Evolutionary conservation across 768 basidiomycete genomes (phyloP).

Genomic region (Phanerochaete carnosa): DNA sequence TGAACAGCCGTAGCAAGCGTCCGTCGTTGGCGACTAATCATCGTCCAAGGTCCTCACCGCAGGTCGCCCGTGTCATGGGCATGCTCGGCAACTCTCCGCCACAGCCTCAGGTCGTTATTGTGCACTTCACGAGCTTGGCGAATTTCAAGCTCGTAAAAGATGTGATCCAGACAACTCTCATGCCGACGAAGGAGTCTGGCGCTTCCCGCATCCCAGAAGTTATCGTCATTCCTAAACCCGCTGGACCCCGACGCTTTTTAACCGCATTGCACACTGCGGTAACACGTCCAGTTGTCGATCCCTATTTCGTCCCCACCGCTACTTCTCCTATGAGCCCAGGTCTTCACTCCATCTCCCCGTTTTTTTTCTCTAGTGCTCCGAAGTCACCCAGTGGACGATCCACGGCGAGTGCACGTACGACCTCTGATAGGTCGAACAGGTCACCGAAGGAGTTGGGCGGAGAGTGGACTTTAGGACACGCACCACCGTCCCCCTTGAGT

Average conservation of each 20-base stretch:
- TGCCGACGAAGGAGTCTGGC: conserved; percentile 38
- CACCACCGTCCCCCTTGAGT: conserved; percentile 70
- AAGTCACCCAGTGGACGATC: conserved; percentile 47
- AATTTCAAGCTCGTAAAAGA: conserved; percentile 91
- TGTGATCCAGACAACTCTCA: conserved; percentile 66
- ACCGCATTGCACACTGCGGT: conserved; percentile 91
- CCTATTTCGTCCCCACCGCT: conserved; percentile 91
- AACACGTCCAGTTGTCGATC: conserved; percentile 83
- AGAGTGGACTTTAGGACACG: conserved; percentile 32
- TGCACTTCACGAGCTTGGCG: conserved; percentile 89
- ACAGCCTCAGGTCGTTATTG: conserved; percentile 46
- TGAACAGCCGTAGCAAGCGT: conserved; percentile 48
- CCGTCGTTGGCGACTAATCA: conserved; percentile 67
- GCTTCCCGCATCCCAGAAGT: conserved; percentile 71
- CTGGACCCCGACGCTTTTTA: conserved; percentile 89
- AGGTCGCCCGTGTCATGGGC: conserved; percentile 59
- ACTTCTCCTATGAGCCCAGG: conserved; percentile 86
- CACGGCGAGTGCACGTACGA: conserved; percentile 44
- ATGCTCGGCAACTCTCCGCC: conserved; percentile 17
- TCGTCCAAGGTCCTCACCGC: conserved; percentile 77
- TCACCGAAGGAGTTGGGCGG: conserved; percentile 44
- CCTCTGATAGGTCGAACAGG: conserved; percentile 59
- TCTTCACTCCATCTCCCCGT: conserved; percentile 43
- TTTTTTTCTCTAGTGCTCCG: conserved; percentile 33
- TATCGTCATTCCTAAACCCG: conserved; percentile 96